A percentile compares a stretch with the other conserved stretches of the same genome.
phyloP scores from a whole-genome alignment of 352 stramenopile genomes.

The Globisporangium viniferum region DNA sequence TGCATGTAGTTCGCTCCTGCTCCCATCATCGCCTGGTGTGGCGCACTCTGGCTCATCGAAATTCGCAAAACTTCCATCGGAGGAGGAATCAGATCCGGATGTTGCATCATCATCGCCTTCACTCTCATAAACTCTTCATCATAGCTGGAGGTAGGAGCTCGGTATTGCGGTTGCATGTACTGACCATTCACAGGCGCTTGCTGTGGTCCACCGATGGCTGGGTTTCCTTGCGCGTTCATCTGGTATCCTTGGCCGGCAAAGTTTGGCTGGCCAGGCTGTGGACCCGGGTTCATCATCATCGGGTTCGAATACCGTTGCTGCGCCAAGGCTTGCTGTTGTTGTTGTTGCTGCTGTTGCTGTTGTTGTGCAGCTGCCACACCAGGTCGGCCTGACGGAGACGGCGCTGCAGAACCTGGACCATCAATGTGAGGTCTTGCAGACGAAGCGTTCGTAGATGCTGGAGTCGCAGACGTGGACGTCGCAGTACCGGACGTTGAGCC shows the following conservation, averaged over 20 bases:
- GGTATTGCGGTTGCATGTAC: constrained; percentile 73
- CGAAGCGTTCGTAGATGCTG: constrained; percentile 46
- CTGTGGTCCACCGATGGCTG: constrained; percentile 25
- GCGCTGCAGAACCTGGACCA: constrained; percentile 16
- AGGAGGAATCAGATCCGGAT: constrained; percentile 81
- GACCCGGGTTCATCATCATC: constrained; percentile 71
- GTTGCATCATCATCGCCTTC: constrained; percentile 89
- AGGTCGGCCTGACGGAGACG: constrained; percentile 22
- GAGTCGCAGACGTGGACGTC: constrained; percentile 19
- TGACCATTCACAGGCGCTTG: constrained; percentile 37
- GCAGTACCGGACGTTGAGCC: constrained; percentile 17
- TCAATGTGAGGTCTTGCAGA: constrained; percentile 72
- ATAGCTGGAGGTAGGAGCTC: constrained; percentile 63
- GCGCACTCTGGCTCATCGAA: constrained; percentile 68
- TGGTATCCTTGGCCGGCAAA: constrained; percentile 53
- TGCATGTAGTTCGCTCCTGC: constrained; percentile 62
- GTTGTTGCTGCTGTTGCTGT: neutral
- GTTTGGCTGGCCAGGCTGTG: constrained; percentile 27
- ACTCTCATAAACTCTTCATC: constrained; percentile 86
- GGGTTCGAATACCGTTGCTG: constrained; percentile 54
- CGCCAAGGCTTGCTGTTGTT: constrained; percentile 10
- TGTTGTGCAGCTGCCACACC: constrained; percentile 23
- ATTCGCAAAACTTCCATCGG: constrained; percentile 86
- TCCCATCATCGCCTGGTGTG: constrained; percentile 63
- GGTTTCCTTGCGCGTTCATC: constrained; percentile 50